Base-by-base conservation (phyloP, 352 stramenopile species). In the Hyaloperonospora arabidopsidis region DNA sequence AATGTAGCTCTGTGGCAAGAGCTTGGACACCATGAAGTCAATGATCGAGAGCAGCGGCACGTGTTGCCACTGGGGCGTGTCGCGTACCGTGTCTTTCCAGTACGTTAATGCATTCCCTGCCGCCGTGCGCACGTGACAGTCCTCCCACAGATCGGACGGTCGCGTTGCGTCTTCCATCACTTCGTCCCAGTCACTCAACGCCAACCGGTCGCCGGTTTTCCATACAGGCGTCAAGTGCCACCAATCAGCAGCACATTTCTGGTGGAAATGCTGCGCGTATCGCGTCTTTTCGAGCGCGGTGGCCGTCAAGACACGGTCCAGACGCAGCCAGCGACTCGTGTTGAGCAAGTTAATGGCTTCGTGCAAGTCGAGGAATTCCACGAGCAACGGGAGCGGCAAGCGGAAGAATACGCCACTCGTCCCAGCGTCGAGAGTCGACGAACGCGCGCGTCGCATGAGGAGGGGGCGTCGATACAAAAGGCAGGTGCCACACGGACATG, bases 1-100 rank as follows among this genome's bases (percentile, higher is more conserved):
- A 51, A 82, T 79, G 49, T 79, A 82, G 46, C 72, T 78, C 61
- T 82, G 69, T n/a, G 72, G 69, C 11, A 82, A 45, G 18, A 82
- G 49, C 23, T 72, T 67, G n/a, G 57, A 58, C 8, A 73, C 60
- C 56, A 82, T 72, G 57, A 82, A 82, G 59, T 76, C 67, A 22
- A 79, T 69, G 23, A 79, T 75, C 18, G 72, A 68, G 4, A 82
- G 61, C 32, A 82, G 49, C 23, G 69, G 60, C 43, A 77, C 59
- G 47, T 82, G 72, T 32, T 82, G 72, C 66, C 61, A 74, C 49
- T 82, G 72, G 0, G 69, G 69, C 2, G 68, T 76, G 47, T 72
- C 58, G 6, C 57, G 53, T 2, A 82, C 60, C 1, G 67, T 71
- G 19, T 66, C 60, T 39, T 58, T 58, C 72, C 72, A 82, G 49